Evolutionary conservation across 768 basidiomycete genomes (phyloP).

Genomic region (Mrakia hoshinonis): DNA sequence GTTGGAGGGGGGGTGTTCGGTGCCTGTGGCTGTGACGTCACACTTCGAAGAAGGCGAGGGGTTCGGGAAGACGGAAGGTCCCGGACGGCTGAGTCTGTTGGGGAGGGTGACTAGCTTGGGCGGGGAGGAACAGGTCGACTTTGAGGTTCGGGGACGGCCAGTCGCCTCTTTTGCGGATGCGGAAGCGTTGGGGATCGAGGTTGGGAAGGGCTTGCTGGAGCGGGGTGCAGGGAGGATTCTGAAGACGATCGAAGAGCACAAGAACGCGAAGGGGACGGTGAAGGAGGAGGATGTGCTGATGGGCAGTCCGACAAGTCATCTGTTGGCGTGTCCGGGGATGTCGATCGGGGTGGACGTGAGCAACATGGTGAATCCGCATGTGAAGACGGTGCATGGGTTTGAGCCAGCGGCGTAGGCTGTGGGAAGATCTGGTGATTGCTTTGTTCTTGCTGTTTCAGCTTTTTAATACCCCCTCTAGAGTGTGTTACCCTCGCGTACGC

Average conservation of each 20-base stretch:
- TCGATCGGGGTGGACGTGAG: background rate
- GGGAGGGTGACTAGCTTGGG: slow-evolving; percentile 78
- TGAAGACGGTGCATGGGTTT: no score
- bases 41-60: slow-evolving; percentile 41
- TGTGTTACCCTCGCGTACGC: no score
- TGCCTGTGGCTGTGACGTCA: slow-evolving; percentile 78
- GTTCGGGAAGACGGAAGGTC: slow-evolving; percentile 25
- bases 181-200: slow-evolving; percentile 56
- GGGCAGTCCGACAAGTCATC: background rate
- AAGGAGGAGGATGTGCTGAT: slow-evolving; percentile 9
- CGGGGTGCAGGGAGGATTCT: slow-evolving; percentile 70
- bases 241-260: slow-evolving; percentile 68
- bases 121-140: slow-evolving; percentile 61
- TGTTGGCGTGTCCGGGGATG: slow-evolving; percentile 1
- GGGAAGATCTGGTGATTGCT: no score
- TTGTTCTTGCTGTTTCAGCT: no score
- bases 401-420: no score
- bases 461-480: no score
- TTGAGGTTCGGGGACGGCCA: slow-evolving; percentile 48
- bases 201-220: slow-evolving; percentile 59
- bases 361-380: no score
- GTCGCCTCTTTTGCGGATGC: slow-evolving; percentile 55
- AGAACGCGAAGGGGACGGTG: slow-evolving; percentile 38
- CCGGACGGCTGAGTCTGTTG: slow-evolving; percentile 52
- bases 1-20: slow-evolving; percentile 93